phyloP scores from a whole-genome alignment of 2,329 filamentous ascomycete genomes.

The Alternaria arborescens region DNA sequence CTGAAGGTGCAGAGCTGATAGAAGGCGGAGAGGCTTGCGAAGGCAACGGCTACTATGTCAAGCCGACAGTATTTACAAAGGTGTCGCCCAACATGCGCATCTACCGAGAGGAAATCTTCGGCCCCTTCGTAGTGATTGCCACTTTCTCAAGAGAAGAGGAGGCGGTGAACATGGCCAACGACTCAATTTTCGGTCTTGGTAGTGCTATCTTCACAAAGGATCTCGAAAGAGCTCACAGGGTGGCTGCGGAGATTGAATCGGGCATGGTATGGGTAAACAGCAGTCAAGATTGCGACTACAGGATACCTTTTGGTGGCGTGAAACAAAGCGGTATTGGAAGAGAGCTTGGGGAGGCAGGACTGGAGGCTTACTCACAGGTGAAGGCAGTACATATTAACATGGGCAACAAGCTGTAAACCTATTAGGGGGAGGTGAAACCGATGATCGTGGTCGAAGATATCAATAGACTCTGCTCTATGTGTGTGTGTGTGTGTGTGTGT shows the following conservation, averaged over 20 bases:
- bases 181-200: slow-evolving; percentile 51
- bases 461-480: too few species aligned
- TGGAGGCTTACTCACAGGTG: slow-evolving; percentile 9
- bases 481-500: too few species aligned
- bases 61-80: slow-evolving; percentile 43
- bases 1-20: slow-evolving; percentile 59
- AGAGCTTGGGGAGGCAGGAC: slow-evolving; percentile 9
- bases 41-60: slow-evolving; percentile 62
- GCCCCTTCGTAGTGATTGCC: slow-evolving; percentile 12
- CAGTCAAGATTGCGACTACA: slow-evolving; percentile 7
- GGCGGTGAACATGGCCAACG: slow-evolving; percentile 12
- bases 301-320: slow-evolving; percentile 11
- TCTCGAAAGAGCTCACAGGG: slow-evolving; percentile 4
- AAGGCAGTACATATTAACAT: slow-evolving; percentile 14
- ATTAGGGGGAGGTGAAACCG: not conserved
- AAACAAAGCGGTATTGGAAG: slow-evolving; percentile 13
- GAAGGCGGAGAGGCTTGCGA: slow-evolving; percentile 54
- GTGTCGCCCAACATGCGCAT: slow-evolving; percentile 2
- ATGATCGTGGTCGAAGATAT: not conserved
- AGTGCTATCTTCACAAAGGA: slow-evolving; percentile 40
- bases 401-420: slow-evolving; percentile 10
- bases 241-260: slow-evolving; percentile 8
- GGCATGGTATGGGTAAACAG: slow-evolving; percentile 12
- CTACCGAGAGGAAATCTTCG: slow-evolving; percentile 15
- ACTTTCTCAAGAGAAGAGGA: slow-evolving; percentile 15